Conservation (phyloP, 2,329 filamentous ascomycete species). For the Scleromitrula shiraiana region DNA sequence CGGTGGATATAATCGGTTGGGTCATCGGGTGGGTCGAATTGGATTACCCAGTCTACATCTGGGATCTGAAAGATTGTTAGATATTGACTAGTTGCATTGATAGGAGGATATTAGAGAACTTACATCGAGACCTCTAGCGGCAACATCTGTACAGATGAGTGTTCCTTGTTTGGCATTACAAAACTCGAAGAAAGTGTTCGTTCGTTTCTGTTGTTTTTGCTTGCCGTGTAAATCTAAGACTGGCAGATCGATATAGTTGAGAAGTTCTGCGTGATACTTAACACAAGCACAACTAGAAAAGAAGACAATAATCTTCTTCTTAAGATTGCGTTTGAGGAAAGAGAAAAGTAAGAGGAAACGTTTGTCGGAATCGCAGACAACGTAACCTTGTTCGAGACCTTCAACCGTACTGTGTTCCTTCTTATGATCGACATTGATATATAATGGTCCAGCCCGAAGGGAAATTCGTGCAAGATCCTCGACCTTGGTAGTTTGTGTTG, state of each 20-base stretch:
- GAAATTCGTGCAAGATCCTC: constrained; percentile 95
- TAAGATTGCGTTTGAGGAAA: constrained; percentile 84
- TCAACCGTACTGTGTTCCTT: constrained; percentile 89
- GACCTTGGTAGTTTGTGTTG: constrained; percentile 97
- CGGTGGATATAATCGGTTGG: constrained; percentile 90
- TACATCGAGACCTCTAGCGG: constrained; percentile 84
- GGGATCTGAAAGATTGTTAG: constrained; percentile 53
- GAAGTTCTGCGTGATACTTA: constrained; percentile 89
- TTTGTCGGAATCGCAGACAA: constrained; percentile 87
- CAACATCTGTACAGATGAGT: constrained; percentile 93
- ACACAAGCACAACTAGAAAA: constrained; percentile 89
- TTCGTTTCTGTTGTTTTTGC: constrained; percentile 98
- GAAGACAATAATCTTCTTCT: constrained; percentile 93
- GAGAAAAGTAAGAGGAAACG: constrained; percentile 91
- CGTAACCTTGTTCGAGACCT: constrained; percentile 91
- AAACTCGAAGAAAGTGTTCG: constrained; percentile 97
- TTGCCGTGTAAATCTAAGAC: constrained; percentile 86
- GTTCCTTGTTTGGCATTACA: constrained; percentile 77
- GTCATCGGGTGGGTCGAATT: constrained; percentile 92
- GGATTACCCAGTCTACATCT: constrained; percentile 90
- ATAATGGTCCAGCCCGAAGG: constrained; percentile 79
- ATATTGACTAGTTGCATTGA: background rate
- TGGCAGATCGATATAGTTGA: constrained; percentile 95
- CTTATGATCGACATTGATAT: constrained; percentile 91
- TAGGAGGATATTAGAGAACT: constrained; percentile 26